These are phyloP conservation scores for Trifolium subterraneum DNA, from an alignment of 306 rosid genomes.

Conservation along the genomic window DNA sequence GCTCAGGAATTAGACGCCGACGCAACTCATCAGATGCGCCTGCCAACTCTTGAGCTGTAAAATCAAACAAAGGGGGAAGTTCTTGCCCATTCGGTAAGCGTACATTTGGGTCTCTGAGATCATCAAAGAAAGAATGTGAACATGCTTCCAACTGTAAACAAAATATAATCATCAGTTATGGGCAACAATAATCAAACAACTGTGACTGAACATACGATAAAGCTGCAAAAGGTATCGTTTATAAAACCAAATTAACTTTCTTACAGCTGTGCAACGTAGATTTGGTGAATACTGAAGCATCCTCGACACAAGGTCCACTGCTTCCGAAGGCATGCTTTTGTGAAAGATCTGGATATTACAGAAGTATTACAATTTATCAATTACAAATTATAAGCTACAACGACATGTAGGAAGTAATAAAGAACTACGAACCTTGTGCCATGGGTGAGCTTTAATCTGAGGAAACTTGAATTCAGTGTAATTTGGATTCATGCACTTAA, in stretches of 20 bases:
- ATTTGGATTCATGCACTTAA: conserved; percentile 94
- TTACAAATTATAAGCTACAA: conserved; percentile 5
- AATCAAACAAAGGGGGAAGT: conserved; percentile 81
- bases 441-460: conserved; percentile 95
- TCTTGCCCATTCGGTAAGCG: conserved; percentile 77
- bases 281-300: conserved; percentile 96
- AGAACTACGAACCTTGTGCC: conserved; percentile 81
- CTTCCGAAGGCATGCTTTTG: conserved; percentile 79
- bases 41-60: conserved; percentile 86
- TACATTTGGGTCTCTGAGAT: conserved; percentile 73
- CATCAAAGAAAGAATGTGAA: conserved; percentile 91
- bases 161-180: conserved; percentile 17
- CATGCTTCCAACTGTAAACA: conserved; percentile 86
- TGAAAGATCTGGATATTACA: conserved; percentile 72
- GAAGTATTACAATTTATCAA: neutral
- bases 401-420: neutral
- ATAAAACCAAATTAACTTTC: conserved; percentile 37
- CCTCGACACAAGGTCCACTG: conserved; percentile 91
- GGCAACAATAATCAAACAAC: neutral
- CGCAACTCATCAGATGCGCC: conserved; percentile 80
- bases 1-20: conserved; percentile 87
- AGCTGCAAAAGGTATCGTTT: neutral
- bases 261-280: conserved; percentile 94
- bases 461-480: conserved; percentile 92
- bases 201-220: neutral